Conservation (phyloP, 2,329 filamentous ascomycete species). For the Bipolaris victoriae region DNA sequence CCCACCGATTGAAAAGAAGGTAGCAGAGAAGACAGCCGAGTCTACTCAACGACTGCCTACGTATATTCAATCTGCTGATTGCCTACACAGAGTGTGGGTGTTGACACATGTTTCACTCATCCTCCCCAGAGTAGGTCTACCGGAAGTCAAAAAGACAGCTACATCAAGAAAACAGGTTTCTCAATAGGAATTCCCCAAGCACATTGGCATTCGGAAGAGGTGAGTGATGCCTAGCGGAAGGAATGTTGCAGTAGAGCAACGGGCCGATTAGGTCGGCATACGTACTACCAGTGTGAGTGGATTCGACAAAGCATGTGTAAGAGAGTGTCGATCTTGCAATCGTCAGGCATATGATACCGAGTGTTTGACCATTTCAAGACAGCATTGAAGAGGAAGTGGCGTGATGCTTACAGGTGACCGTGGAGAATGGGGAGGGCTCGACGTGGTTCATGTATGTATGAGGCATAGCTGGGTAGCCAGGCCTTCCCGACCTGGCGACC, state of each 20-base stretch:
- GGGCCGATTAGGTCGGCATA: neutral
- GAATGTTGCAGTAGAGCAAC: neutral
- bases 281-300: neutral
- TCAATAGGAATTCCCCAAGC: neutral
- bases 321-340: neutral
- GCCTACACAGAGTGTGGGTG: neutral
- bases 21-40: neutral
- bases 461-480: too few species aligned
- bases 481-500: neutral
- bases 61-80: neutral
- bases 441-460: neutral
- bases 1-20: neutral
- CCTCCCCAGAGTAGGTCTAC: neutral
- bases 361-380: neutral
- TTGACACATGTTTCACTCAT: neutral
- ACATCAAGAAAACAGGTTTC: neutral
- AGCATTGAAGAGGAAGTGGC: neutral
- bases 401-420: neutral
- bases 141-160: neutral
- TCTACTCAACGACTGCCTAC: too few species aligned
- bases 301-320: neutral
- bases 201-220: neutral
- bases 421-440: neutral
- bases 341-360: neutral
- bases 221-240: neutral